Conservation (phyloP, 805 yeast species). For the Priceomyces castillae region DNA sequence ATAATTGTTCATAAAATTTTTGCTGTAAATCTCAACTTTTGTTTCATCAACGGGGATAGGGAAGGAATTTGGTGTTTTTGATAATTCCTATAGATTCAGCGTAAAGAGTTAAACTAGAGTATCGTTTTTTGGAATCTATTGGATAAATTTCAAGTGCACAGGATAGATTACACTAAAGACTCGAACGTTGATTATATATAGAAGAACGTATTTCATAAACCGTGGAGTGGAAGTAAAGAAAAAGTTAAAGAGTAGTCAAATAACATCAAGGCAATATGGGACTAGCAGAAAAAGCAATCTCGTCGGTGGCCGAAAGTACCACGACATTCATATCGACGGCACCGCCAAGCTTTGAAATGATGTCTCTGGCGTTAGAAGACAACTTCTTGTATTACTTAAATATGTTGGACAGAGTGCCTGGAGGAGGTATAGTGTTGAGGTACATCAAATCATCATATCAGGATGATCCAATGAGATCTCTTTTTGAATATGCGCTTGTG, state of each 20-base stretch:
- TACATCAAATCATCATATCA: constrained; percentile 86
- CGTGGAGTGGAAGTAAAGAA: neutral
- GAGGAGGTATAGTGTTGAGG: constrained; percentile 56
- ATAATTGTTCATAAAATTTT: neutral
- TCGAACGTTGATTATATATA: neutral
- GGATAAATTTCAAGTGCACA: too few species aligned
- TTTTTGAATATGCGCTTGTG: constrained; percentile 72
- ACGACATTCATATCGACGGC: constrained; percentile 26
- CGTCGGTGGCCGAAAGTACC: constrained; percentile 26
- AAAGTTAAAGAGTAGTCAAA: too few species aligned
- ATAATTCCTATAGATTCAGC: too few species aligned
- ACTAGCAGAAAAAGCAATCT: constrained; percentile 5
- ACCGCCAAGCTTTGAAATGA: constrained; percentile 38
- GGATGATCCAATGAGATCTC: constrained; percentile 88
- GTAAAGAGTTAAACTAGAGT: too few species aligned
- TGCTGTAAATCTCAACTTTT: neutral
- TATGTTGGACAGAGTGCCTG: constrained; percentile 45
- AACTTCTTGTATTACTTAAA: constrained; percentile 35
- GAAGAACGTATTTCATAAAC: neutral
- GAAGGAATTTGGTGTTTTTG: too few species aligned
- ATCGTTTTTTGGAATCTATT: too few species aligned
- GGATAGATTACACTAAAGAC: too few species aligned
- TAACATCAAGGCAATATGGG: too few species aligned
- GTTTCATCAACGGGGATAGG: too few species aligned
- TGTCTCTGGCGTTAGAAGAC: constrained; percentile 31